Base-by-base conservation (phyloP, 495 filamentous ascomycete species). In the Aspergillus campestris region DNA sequence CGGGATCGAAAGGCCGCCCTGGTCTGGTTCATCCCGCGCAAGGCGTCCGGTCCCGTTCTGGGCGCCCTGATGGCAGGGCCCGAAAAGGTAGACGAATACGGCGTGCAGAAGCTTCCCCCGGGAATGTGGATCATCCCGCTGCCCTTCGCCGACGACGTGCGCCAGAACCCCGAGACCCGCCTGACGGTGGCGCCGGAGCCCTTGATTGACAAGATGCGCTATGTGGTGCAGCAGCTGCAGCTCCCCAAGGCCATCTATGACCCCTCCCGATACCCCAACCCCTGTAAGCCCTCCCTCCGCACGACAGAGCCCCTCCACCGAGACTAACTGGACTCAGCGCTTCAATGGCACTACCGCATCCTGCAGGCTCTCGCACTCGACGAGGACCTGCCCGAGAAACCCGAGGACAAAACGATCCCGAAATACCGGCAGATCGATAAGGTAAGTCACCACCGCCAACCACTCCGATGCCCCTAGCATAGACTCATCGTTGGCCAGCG, bases 281-380 rank as follows among this genome's bases (percentile, higher is more conserved):
- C 94, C 33, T 62, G 70, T 74, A 54, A 41, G 70, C 47, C 27
- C 12, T 40, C 43, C 4, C 6, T 35, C 28, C 30, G 4, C 10
- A 11, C 3, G 34, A 0, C 12, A n/a, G 3, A 11, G 12, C 7
- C n/a, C 14, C 31, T 7, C 8, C n/a, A n/a, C n/a, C 13, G 12
- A 35, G 6, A 10, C 10, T 30, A n/a, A 34, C 11, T 15, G 2
- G 9, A 12, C 14, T 3, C 41, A 50, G 78, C 84, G 1, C 76
- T 99, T 42, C 94, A 99, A 71, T 99, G 94, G 94, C 90, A 95
- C 64, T 99, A 97, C 67, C 83, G 82, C 37, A 91, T 97, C 34
- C 69, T 99, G 4, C 94, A 99, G 62, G 87, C 87, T 5, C 75
- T 95, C 37, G 94, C 94, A 1, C 65, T 99, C 9, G 89, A 95